Percentiles rank a stretch among this genome's conserved stretches.
These are phyloP conservation scores for Malus hybrid DNA, from an alignment of 331 rosid genomes.

Conservation along the genomic window DNA sequence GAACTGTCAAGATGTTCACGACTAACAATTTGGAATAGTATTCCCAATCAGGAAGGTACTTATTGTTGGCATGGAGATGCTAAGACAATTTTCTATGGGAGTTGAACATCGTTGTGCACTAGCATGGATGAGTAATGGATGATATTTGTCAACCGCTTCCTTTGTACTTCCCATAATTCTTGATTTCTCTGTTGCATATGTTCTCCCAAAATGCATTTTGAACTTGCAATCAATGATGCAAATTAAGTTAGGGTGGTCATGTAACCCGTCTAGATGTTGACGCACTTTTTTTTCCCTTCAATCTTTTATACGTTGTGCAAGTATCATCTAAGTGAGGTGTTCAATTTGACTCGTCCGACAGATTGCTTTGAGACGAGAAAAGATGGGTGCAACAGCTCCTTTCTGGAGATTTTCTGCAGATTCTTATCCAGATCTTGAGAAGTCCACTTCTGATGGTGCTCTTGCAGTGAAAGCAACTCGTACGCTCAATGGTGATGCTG, in stretches of 20 bases:
- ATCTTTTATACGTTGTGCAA: not conserved
- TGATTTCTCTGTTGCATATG: no score
- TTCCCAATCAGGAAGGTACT: no score
- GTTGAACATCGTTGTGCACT: no score
- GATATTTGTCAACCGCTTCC: no score
- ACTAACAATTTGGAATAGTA: not conserved
- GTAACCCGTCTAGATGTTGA: not conserved
- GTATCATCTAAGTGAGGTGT: not conserved
- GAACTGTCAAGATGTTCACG: not conserved
- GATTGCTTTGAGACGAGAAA: conserved; percentile 57
- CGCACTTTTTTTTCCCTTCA: not conserved
- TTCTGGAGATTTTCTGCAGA: conserved; percentile 56
- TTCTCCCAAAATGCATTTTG: no score
- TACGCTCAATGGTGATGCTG: conserved; percentile 11
- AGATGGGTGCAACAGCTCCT: conserved; percentile 55
- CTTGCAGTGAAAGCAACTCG: conserved; percentile 14
- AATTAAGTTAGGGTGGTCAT: not conserved
- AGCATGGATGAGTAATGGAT: no score
- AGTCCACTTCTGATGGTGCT: conserved; percentile 13
- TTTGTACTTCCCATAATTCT: no score
- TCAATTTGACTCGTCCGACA: conserved; percentile 10
- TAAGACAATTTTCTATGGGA: no score
- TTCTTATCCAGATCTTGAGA: conserved; percentile 58
- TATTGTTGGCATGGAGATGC: no score
- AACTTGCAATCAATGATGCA: not conserved